phyloP scores from a whole-genome alignment of 2,329 filamentous ascomycete species.

The Leptographium wingfieldii region DNA sequence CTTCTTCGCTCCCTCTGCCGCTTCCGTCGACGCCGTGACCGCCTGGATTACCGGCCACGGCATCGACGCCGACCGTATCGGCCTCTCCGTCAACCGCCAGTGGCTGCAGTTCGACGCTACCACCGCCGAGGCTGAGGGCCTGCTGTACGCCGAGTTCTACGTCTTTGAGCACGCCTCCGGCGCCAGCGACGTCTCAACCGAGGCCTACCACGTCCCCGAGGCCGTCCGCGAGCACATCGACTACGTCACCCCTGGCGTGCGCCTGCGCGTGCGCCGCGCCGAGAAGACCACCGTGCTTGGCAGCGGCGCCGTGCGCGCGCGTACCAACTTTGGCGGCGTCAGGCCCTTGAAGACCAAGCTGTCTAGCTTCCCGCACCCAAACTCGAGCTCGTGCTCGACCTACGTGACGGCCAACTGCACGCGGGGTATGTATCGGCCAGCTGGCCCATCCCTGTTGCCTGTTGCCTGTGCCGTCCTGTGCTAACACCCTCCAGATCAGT shows the following conservation, averaged over 20 bases:
- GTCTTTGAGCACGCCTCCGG: conserved; percentile 2
- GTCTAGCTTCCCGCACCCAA: conserved; percentile 3
- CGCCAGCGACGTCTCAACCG: conserved; percentile 1
- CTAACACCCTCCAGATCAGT: conserved; percentile 9
- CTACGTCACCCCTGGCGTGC: conserved; percentile 41
- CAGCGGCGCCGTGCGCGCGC: neutral
- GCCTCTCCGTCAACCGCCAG: conserved; percentile 5
- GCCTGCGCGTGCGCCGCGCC: conserved; percentile 19
- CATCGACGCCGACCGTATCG: conserved; percentile 11
- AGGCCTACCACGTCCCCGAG: conserved; percentile 28
- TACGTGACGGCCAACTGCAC: conserved; percentile 8
- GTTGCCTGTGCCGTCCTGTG: too few relatives aligned
- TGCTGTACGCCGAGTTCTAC: conserved; percentile 3
- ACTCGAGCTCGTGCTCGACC: conserved; percentile 3
- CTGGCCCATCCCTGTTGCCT: too few relatives aligned
- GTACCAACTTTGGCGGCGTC: neutral
- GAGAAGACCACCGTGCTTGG: neutral
- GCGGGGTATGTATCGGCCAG: neutral
- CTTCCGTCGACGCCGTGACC: conserved; percentile 18
- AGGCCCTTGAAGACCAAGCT: conserved; percentile 5
- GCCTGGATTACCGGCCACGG: conserved; percentile 19
- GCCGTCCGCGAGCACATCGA: conserved; percentile 37
- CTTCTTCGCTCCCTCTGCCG: conserved; percentile 21
- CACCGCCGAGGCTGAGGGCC: conserved; percentile 10
- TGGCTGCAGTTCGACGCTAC: conserved; percentile 14